phyloP scores from a whole-genome alignment of 108 stramenopile genomes.

The Skeletonema potamos region DNA sequence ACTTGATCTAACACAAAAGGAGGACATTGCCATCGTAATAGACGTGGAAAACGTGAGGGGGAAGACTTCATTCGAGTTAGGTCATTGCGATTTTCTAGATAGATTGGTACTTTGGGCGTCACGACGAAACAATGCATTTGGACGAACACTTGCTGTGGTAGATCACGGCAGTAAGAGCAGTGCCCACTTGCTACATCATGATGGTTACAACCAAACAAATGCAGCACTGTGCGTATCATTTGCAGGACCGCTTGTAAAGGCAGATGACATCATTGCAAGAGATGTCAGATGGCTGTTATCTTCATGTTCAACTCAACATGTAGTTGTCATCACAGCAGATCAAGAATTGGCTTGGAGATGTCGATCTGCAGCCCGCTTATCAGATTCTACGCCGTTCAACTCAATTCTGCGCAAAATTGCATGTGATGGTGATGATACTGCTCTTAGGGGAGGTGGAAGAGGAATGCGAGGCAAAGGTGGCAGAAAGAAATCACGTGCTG shows the following conservation, averaged over 20 bases:
- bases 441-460: constrained; percentile 3
- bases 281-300: constrained; percentile 32
- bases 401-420: constrained; percentile 11
- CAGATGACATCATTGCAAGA: constrained; percentile 71
- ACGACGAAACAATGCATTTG: constrained; percentile 24
- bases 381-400: not conserved
- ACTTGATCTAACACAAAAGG: constrained; percentile 19
- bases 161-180: constrained; percentile 57
- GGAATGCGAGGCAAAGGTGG: constrained; percentile 2
- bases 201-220: not conserved
- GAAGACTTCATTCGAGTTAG: constrained; percentile 58
- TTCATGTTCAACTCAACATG: constrained; percentile 13
- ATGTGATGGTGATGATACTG: not conserved
- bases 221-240: constrained; percentile 40
- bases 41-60: constrained; percentile 74
- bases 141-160: constrained; percentile 46
- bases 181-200: constrained; percentile 40
- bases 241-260: constrained; percentile 59
- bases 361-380: constrained; percentile 14
- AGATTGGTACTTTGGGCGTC: constrained; percentile 42
- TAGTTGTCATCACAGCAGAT: constrained; percentile 72
- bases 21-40: constrained; percentile 39
- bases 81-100: constrained; percentile 57
- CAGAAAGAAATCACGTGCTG: constrained; percentile 16
- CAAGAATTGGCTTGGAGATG: constrained; percentile 41